A percentile compares a stretch with the other conserved stretches of the same genome.
Conservation (phyloP, 108 stramenopile genomes). For the Skeletonema menzelii region DNA sequence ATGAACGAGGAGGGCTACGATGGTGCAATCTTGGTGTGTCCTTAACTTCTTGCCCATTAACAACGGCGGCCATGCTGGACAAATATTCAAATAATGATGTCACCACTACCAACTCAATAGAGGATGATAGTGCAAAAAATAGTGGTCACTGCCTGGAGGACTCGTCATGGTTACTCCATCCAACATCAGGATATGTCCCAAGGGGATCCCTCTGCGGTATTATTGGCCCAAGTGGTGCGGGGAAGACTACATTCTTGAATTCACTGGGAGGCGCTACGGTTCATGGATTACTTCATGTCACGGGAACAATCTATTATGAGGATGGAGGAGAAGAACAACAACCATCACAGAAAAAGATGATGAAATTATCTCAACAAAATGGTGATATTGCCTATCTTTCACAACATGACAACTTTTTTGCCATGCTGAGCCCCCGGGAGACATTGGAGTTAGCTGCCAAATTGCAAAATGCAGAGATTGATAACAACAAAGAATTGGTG, state of each 20-base stretch:
- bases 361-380: slow-evolving; percentile 31
- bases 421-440: slow-evolving; percentile 79
- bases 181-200: slow-evolving; percentile 52
- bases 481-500: slow-evolving; percentile 30
- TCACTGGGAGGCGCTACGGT: slow-evolving; percentile 45
- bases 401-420: slow-evolving; percentile 83
- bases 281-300: slow-evolving; percentile 17
- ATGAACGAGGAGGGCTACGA: slow-evolving; percentile 20
- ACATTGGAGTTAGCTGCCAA: slow-evolving; percentile 78
- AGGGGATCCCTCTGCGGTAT: slow-evolving; percentile 74
- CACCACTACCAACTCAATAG: neutral
- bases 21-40: slow-evolving; percentile 46
- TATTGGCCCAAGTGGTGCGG: slow-evolving; percentile 66
- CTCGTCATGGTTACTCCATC: slow-evolving; percentile 48
- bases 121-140: neutral
- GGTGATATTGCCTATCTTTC: slow-evolving; percentile 80
- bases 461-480: slow-evolving; percentile 27
- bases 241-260: slow-evolving; percentile 61
- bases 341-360: neutral
- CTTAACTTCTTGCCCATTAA: slow-evolving; percentile 10
- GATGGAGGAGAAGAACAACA: slow-evolving; percentile 9
- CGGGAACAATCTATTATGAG: slow-evolving; percentile 48
- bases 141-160: slow-evolving; percentile 20
- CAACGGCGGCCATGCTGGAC: slow-evolving; percentile 9
- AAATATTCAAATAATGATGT: neutral